Evolutionary conservation across 1,284 basidiomycete species (phyloP), one percentile per base, ranked within the genome.

Genomic region (Pyrrhoderma lamaoense): DNA sequence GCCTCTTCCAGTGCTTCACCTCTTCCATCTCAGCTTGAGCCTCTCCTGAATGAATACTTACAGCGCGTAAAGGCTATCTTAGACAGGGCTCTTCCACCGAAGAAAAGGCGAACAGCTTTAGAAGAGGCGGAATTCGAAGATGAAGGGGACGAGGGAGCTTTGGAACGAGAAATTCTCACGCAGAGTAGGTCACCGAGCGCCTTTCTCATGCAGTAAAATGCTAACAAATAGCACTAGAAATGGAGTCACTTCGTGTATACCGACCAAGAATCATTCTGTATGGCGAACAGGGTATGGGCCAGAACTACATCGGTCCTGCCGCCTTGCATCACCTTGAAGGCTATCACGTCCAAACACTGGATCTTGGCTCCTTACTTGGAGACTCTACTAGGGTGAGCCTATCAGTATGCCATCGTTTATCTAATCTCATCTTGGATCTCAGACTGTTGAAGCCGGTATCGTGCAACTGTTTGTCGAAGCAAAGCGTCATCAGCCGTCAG

Each of bases 381-480:
- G 95, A 99, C 66, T 91, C 93, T 0, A 85, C 90, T 0, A 73
- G 93, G 61, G 91, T 93, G 58, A 62, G 70, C 16, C 25, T 27
- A 8, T 19, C 36, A 47, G 19, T 43, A 22, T 16, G 27, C 49
- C 46, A 49, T 9, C 8, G 21, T 27, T n/a, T 49, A 22, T n/a
- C 25, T 19, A 9, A 42, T 27, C 44, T 3, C 49, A 27, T 52
- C n/a, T 51, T 43, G 37, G 9, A 37, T 42, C 49, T n/a, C 57
- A 93, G 89, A 93, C 93, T 2, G 73, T 85, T 2, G 96, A 99
- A 69, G 89, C 95, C 1, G 85, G 89, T 2, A 85, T 97, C 51
- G 91, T 98, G 1, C 95, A 98, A 60, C 76, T 97, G n/a, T 98
- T 99, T 61, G 80, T 94, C 16, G 96, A 99, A 66, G 96, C 96